Evolutionary conservation across 345 rosid species (phyloP), one percentile per base, ranked within the genome.

Genomic region (Acer saccharum): DNA sequence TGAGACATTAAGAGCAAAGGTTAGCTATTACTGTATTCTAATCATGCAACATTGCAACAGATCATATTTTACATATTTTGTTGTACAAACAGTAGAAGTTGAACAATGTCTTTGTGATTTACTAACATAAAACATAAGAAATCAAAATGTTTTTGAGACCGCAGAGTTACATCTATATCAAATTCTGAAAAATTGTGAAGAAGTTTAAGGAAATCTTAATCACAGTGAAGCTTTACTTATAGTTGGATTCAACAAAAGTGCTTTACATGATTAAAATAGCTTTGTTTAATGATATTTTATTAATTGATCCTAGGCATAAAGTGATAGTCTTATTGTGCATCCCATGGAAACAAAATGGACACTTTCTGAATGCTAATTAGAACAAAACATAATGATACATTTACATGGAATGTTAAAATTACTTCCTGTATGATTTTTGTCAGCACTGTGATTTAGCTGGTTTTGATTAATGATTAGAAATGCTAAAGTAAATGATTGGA

Each of bases 1-100:
- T 52, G 99, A 97, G 87, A 90, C 98, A 6, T 72, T 94, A 76
- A 87, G 98, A 84, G 89, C 98, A 67, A 94, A 94, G 93, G 99
- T 92, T 80, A 64, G 77, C 48, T 68, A 16, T 62, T 61, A 25
- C 7, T 3, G 69, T 57, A 18, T 29, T 61, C 6, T 41, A 25
- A 18, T 7, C 39, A 35, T 4, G 39, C 39, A 4, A 0, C 39
- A 35, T 4, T 35, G 39, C 39, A 4, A 35, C 39, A 6, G 10
- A 27, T 54, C 64, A 44, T 65, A 6, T 72, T 41, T 35, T 20
- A 25, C 68, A 58, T 64, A 57, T 21, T 20, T 58, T 12, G 18
- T 58, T 62, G 63, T 70, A 50, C 58, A 50, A 57, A 55, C 7
- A 35, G 20, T 73, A 39, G 65, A 64, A 44, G 32, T 23, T 68